Evolutionary conservation across 2,329 filamentous ascomycete species (phyloP), one percentile per base, ranked within the genome.

Genomic region (Arachnomyces sp.): DNA sequence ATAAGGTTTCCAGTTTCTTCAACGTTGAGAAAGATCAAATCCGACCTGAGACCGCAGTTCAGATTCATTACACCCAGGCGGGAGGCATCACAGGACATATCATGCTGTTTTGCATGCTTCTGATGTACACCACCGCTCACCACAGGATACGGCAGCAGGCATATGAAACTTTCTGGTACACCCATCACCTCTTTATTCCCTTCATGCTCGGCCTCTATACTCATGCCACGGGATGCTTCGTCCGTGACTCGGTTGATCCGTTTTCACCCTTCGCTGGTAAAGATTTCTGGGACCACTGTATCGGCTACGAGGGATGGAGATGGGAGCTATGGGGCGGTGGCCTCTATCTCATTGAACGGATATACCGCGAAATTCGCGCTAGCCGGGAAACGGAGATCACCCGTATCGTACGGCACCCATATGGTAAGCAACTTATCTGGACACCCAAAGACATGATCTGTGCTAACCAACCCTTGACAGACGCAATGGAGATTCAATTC

Each of bases 151-250:
- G 92, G 40, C 90, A 96, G 61, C 92, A 98, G 61, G 94, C 87
- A 0, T 98, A 89, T 59, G 92, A 98, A 68, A 93, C 90, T 0
- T 98, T 98, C 62, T 98, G 92, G 92, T 98, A 98, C 67, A 95
- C 88, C 1, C 92, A 98, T 65, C 92, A 98, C 56, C 77, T 98
- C n/a, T 96, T 96, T 57, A 84, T 98, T 45, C 90, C 92, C 2
- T 98, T 98, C 65, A 68, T 96, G 56, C 74, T 98, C 33, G 90
- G 78, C 34, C 80, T 98, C 52, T 98, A 96, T 66, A 96, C 90
- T 9, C 92, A 98, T 63, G 90, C 92, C 1, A 86, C 86, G 6
- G 89, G 88, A 44, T 98, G 92, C 67, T 98, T 98, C 68, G 92
- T 98, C 30, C 85, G 92, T 51, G 89, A 95, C 59, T 83, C 80